phyloP scores from a whole-genome alignment of 2,329 filamentous ascomycete genomes.

The Cryphonectria radicalis region DNA sequence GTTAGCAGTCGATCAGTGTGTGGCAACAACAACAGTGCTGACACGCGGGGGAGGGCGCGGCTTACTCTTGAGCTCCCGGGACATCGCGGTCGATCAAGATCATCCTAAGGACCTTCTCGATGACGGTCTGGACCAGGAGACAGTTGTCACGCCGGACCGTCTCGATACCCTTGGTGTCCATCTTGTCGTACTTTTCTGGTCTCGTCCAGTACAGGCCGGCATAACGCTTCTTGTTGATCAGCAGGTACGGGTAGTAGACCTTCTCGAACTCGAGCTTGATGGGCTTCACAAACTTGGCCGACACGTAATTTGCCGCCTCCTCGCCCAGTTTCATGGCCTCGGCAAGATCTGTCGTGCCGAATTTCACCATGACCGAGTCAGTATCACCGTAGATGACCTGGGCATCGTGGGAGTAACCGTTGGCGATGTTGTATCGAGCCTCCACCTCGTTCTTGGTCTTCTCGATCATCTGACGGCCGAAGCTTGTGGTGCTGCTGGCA shows the following conservation, averaged over 20 bases:
- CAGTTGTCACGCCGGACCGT: slow-evolving; percentile 98
- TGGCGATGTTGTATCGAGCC: slow-evolving; percentile 83
- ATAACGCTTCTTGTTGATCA: slow-evolving; percentile 99
- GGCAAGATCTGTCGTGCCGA: slow-evolving; percentile 83
- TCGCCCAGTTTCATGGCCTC: slow-evolving; percentile 95
- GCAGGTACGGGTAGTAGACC: slow-evolving; percentile 94
- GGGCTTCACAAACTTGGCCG: slow-evolving; percentile 89
- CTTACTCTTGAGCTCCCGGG: slow-evolving; percentile 89
- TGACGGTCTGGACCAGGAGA: slow-evolving; percentile 91
- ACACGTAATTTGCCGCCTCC: slow-evolving; percentile 87
- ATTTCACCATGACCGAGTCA: slow-evolving; percentile 99
- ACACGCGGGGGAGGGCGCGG: slow-evolving; percentile 30
- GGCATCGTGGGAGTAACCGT: slow-evolving; percentile 92
- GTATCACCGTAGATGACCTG: slow-evolving; percentile 99
- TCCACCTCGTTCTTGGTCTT: slow-evolving; percentile 97
- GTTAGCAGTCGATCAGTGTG: slow-evolving; percentile 33
- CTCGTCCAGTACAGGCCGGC: slow-evolving; percentile 98
- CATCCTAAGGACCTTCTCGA: slow-evolving; percentile 94
- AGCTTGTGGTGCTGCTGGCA: slow-evolving; percentile 95
- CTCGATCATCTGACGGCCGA: slow-evolving; percentile 98
- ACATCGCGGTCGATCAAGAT: slow-evolving; percentile 93
- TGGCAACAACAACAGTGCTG: not conserved
- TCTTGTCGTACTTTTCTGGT: slow-evolving; percentile 94
- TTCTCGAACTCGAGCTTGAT: slow-evolving; percentile 99
- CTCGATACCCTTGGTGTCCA: slow-evolving; percentile 99